A percentile compares a stretch with the other conserved stretches of the same genome.
phyloP scores from a whole-genome alignment of 2,329 filamentous ascomycete genomes.

The Scedosporium aurantiacum region DNA sequence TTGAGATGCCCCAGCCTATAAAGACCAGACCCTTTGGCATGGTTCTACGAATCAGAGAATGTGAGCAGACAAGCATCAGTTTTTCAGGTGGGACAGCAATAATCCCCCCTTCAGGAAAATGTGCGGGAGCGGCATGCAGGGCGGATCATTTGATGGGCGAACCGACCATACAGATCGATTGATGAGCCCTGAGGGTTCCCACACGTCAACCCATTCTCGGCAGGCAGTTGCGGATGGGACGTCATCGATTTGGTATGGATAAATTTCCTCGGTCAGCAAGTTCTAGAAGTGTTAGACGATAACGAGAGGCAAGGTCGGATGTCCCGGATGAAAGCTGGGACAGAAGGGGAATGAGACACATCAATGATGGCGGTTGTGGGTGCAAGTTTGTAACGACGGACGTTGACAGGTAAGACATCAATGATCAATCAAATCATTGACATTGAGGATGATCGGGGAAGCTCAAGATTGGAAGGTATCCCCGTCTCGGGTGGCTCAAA shows the following conservation, averaged over 20 bases:
- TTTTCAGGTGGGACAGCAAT: background rate
- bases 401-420: too few species aligned
- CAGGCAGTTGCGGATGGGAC: background rate
- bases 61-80: background rate
- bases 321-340: too few species aligned
- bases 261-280: background rate
- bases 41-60: background rate
- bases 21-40: background rate
- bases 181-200: background rate
- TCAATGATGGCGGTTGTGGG: too few species aligned
- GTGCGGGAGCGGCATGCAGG: slow-evolving; percentile 4
- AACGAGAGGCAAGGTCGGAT: background rate
- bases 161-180: background rate
- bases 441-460: too few species aligned
- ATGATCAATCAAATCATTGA: too few species aligned
- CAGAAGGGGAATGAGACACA: too few species aligned
- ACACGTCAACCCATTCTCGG: slow-evolving; percentile 2
- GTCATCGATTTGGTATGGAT: background rate
- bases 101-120: background rate
- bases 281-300: background rate
- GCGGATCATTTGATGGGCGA: slow-evolving; percentile 1
- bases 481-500: too few species aligned
- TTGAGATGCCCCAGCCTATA: background rate
- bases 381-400: too few species aligned
- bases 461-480: too few species aligned